These are phyloP conservation scores for Brassica cretica DNA, from an alignment of 345 rosid species.

Conservation along the genomic window DNA sequence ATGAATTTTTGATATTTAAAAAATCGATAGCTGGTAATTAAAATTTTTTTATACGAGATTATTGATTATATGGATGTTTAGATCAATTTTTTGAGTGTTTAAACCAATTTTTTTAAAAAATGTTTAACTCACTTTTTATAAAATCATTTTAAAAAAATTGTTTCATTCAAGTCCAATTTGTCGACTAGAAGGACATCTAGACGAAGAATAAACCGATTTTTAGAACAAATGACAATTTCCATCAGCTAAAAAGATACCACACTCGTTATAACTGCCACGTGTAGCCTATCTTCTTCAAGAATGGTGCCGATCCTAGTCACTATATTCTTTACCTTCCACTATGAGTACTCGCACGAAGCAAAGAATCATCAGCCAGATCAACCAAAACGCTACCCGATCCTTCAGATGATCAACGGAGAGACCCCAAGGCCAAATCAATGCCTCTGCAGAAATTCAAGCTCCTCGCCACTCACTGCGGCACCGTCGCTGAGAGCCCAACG, in stretches of 20 bases:
- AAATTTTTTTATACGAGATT: no score
- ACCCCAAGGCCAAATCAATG: constrained; percentile 25
- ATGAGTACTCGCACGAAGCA: constrained; percentile 16
- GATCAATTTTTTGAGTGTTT: not conserved
- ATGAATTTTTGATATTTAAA: no score
- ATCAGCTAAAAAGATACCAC: not conserved
- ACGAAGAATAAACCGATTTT: no score
- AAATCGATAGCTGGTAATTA: not conserved
- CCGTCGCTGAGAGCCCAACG: constrained; percentile 75
- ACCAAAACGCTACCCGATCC: not conserved
- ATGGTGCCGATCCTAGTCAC: constrained; percentile 35
- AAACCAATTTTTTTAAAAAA: no score
- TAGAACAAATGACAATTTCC: not conserved
- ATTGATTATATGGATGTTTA: not conserved
- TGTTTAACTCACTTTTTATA: no score
- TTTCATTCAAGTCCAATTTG: not conserved
- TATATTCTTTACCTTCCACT: constrained; percentile 19
- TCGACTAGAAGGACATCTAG: not conserved
- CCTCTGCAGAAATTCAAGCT: constrained; percentile 84
- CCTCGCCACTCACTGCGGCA: constrained; percentile 79
- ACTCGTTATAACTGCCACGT: constrained; percentile 38
- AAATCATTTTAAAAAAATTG: no score
- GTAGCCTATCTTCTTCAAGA: constrained; percentile 40
- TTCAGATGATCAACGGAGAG: not conserved
- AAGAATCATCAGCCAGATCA: constrained; percentile 14